Evolutionary conservation across 2,329 filamentous ascomycete genomes (phyloP), one percentile per base, ranked within the genome.

Genomic region (Phaeosphaeria sp.): DNA sequence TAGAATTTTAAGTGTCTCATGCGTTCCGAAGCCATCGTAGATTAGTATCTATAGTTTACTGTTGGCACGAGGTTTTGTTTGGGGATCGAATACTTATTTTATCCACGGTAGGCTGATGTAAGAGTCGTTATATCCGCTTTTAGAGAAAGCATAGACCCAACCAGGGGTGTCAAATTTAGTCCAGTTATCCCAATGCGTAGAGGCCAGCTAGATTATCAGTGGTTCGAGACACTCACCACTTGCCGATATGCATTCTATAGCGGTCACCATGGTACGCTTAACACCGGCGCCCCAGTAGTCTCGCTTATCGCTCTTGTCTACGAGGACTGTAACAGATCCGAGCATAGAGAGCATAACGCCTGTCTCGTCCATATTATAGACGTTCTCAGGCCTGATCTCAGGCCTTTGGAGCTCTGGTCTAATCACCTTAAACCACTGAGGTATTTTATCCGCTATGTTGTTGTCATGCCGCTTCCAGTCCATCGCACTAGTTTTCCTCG

Each of bases 31-130:
- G 2, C 21, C 43, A 46, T 46, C 21, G 21, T 21, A 46, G 21
- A 46, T 46, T 20, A 46, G 18, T 11, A 44, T 22, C 6, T 6
- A 22, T 15, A 6, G 42, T 30, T n/a, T n/a, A n/a, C n/a, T n/a
- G n/a, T n/a, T n/a, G n/a, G n/a, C n/a, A n/a, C n/a, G n/a, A n/a
- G n/a, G n/a, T 66, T 64, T 72, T 13, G 72, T 78, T 57, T 73
- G 40, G 21, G 72, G 72, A 63, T 78, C 55, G 60, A 78, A 78
- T 3, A 78, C 60, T 54, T 52, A 63, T 58, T 63, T 71, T 22
- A 77, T 61, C 76, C 65, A 78, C 58, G 77, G 51, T 5, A 77
- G 65, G 61, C 65, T 77, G 27, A 77, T 74, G 22, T 69, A 63
- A 15, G 64, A 73, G 55, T 77, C 55, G 45, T 55, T 61, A 56